Percentiles rank a stretch among this genome's conserved stretches.
phyloP scores from a whole-genome alignment of 176 grass and related monocot species.

The Zizania latifolia region DNA sequence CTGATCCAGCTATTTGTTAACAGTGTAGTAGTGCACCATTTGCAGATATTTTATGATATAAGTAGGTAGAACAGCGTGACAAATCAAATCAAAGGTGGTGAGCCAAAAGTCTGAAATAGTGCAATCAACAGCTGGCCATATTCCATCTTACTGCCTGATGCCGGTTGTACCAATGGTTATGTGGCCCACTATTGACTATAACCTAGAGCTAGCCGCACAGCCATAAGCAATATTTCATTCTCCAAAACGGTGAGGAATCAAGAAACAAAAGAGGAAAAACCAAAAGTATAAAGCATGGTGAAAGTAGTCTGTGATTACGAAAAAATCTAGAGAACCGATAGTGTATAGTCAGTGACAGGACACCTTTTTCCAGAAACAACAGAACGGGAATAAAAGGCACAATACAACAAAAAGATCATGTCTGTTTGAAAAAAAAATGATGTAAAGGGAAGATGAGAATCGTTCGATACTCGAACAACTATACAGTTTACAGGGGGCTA shows the following conservation, averaged over 20 bases:
- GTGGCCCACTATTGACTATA: background rate
- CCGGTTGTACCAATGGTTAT: background rate
- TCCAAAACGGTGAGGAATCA: background rate
- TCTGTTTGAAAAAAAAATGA: conserved; percentile 14
- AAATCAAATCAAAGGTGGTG: background rate
- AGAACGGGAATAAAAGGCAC: background rate
- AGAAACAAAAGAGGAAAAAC: background rate
- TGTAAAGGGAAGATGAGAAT: conserved; percentile 19
- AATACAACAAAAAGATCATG: conserved; percentile 15
- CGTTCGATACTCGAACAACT: background rate
- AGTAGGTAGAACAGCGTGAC: background rate
- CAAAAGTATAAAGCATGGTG: background rate
- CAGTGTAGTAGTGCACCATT: background rate
- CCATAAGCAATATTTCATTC: background rate
- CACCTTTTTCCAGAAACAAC: conserved; percentile 1
- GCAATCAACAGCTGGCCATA: background rate
- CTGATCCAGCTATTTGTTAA: background rate
- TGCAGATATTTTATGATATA: background rate
- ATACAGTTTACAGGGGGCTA: conserved; percentile 36
- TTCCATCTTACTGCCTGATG: background rate
- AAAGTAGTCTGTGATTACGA: background rate
- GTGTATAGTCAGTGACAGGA: background rate
- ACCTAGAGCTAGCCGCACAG: background rate
- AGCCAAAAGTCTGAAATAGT: background rate
- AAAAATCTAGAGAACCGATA: background rate